These are phyloP conservation scores for Xerocomellus chrysenteron DNA, from an alignment of 768 basidiomycete species.

Conservation along the genomic window DNA sequence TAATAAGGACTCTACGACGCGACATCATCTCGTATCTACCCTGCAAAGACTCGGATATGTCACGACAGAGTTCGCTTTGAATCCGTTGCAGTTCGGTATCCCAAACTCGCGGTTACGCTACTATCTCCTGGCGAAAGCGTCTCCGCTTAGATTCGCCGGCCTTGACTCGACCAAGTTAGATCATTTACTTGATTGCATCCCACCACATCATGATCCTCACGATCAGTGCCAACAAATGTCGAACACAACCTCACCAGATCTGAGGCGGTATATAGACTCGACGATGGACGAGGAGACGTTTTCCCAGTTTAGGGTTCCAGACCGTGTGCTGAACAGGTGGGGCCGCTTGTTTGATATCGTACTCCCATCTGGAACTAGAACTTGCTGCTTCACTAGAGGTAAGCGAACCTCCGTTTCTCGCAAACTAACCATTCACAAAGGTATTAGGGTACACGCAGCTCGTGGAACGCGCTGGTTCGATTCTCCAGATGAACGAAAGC, in stretches of 20 bases:
- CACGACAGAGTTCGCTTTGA: slow-evolving; percentile 62
- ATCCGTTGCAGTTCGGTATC: slow-evolving; percentile 74
- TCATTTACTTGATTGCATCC: slow-evolving; percentile 49
- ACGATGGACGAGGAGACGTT: slow-evolving; percentile 13
- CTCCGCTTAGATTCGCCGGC: slow-evolving; percentile 39
- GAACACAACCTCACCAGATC: background rate
- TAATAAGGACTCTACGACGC: slow-evolving; percentile 61
- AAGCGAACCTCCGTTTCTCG: background rate
- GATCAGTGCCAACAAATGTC: background rate
- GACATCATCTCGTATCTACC: slow-evolving; percentile 50
- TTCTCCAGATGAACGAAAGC: slow-evolving; percentile 67
- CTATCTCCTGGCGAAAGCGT: slow-evolving; percentile 66
- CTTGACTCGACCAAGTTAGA: slow-evolving; percentile 15
- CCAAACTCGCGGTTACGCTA: slow-evolving; percentile 83
- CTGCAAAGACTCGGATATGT: slow-evolving; percentile 56
- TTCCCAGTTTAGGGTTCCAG: slow-evolving; percentile 45
- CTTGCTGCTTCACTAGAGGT: slow-evolving; percentile 86
- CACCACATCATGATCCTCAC: slow-evolving; percentile 40
- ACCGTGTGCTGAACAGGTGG: slow-evolving; percentile 69
- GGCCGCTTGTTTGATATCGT: slow-evolving; percentile 81
- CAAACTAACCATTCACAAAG: background rate
- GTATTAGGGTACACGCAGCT: slow-evolving; percentile 69
- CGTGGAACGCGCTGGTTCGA: slow-evolving; percentile 76
- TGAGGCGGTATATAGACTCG: slow-evolving; percentile 16
- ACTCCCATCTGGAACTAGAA: slow-evolving; percentile 54